Conservation (phyloP, 2,329 filamentous ascomycete species). For the Colletotrichum lupini region DNA sequence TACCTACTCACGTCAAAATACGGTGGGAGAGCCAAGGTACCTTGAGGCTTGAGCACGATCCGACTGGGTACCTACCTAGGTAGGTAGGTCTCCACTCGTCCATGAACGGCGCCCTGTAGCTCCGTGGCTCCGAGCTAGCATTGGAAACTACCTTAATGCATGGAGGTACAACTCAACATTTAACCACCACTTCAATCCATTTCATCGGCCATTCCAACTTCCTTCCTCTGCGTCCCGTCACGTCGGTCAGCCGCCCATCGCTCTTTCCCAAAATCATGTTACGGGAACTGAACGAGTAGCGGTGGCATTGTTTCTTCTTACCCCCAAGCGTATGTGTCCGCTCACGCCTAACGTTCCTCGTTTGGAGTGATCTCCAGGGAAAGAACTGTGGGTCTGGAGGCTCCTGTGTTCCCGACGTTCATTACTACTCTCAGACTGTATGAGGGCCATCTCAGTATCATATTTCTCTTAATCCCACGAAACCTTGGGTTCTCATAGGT, state of each 20-base stretch:
- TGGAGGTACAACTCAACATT: neutral
- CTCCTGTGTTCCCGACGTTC: neutral
- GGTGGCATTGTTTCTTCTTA: neutral
- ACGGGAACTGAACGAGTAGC: neutral
- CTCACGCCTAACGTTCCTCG: neutral
- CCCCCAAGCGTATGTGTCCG: neutral
- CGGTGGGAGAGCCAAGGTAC: too few relatives aligned
- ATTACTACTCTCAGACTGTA: neutral
- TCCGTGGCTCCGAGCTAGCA: neutral
- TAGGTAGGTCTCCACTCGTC: neutral
- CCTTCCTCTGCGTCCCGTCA: neutral
- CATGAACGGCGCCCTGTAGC: neutral
- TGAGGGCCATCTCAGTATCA: neutral
- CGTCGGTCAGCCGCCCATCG: neutral
- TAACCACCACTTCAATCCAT: neutral
- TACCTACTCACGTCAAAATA: too few relatives aligned
- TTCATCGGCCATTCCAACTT: neutral
- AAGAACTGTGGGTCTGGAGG: neutral
- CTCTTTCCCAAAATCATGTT: neutral
- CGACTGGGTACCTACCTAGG: neutral
- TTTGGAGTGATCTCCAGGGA: neutral
- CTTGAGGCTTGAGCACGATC: too few relatives aligned
- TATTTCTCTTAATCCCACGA: neutral
- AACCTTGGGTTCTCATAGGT: neutral
- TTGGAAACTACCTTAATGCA: neutral